Evolutionary conservation across 805 yeast genomes (phyloP).

Genomic region (Starmerella potacharoeniae): DNA sequence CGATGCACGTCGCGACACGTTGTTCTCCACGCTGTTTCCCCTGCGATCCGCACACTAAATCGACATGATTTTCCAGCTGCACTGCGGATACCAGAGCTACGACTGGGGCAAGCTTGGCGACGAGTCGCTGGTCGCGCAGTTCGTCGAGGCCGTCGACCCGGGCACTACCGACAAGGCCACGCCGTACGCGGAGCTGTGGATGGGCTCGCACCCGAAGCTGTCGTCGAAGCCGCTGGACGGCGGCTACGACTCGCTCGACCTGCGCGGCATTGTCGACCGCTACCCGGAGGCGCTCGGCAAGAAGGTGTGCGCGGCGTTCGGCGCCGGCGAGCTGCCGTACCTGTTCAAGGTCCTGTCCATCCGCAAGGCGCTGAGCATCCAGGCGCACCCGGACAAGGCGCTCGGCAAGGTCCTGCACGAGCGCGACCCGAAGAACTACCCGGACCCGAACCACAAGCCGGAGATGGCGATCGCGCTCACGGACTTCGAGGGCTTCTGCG

Average conservation of each 20-base stretch:
- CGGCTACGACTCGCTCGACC: conserved; percentile 35
- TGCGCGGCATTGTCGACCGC: conserved; percentile 55
- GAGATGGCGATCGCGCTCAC: conserved; percentile 98
- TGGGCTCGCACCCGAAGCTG: conserved; percentile 95
- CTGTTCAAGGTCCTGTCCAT: conserved; percentile 89
- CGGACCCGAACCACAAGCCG: conserved; percentile 98
- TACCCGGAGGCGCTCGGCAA: conserved; percentile 55
- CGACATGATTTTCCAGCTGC: conserved; percentile 25
- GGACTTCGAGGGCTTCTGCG: conserved; percentile 94
- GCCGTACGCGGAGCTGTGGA: conserved; percentile 98
- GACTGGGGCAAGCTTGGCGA: conserved; percentile 85
- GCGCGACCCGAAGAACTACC: conserved; percentile 84
- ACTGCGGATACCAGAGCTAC: conserved; percentile 54
- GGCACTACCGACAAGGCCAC: conserved; percentile 54
- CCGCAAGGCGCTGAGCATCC: conserved; percentile 84
- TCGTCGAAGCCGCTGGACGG: conserved; percentile 55
- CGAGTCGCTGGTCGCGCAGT: conserved; percentile 78
- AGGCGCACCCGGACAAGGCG: conserved; percentile 93
- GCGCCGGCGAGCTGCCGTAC: conserved; percentile 72
- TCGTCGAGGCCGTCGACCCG: conserved; percentile 52
- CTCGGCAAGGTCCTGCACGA: conserved; percentile 67
- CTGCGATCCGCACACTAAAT: neutral
- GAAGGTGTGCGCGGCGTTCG: conserved; percentile 51
- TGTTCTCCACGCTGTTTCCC: neutral
- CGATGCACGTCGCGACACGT: neutral